Evolutionary conservation across 768 basidiomycete species (phyloP).

Genomic region (Leccinum broughii): DNA sequence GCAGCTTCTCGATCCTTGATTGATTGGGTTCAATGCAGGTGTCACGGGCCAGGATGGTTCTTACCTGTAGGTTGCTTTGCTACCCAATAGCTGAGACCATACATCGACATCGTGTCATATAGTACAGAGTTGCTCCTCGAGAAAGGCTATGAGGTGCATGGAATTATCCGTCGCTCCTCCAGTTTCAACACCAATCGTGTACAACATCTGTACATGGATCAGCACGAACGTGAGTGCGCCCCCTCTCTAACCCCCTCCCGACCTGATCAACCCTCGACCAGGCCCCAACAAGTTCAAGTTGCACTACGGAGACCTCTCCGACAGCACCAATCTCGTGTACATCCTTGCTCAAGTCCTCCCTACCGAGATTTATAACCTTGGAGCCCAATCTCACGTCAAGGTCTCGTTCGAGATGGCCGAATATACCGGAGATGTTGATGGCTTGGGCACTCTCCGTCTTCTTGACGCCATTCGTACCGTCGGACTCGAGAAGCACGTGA

Average conservation of each 20-base stretch:
- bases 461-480: constrained; percentile 96
- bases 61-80: constrained; percentile 67
- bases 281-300: constrained; percentile 77
- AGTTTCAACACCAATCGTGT: constrained; percentile 97
- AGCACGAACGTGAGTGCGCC: constrained; percentile 75
- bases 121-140: constrained; percentile 82
- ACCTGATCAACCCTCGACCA: constrained; percentile 26
- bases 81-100: not conserved
- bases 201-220: constrained; percentile 90
- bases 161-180: constrained; percentile 95
- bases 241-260: not conserved
- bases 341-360: constrained; percentile 94
- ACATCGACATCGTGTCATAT: constrained; percentile 8
- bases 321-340: constrained; percentile 96
- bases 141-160: constrained; percentile 92
- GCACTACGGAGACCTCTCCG: constrained; percentile 92
- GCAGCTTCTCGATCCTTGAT: not conserved
- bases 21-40: constrained; percentile 47
- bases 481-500: constrained; percentile 88
- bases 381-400: constrained; percentile 98
- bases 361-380: constrained; percentile 96
- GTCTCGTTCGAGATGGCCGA: constrained; percentile 99
- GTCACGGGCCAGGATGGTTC: constrained; percentile 97
- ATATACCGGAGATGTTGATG: constrained; percentile 98
- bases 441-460: constrained; percentile 89